Evolutionary conservation across 306 rosid species (phyloP).

Genomic region (Trichosanthes cucumerina): DNA sequence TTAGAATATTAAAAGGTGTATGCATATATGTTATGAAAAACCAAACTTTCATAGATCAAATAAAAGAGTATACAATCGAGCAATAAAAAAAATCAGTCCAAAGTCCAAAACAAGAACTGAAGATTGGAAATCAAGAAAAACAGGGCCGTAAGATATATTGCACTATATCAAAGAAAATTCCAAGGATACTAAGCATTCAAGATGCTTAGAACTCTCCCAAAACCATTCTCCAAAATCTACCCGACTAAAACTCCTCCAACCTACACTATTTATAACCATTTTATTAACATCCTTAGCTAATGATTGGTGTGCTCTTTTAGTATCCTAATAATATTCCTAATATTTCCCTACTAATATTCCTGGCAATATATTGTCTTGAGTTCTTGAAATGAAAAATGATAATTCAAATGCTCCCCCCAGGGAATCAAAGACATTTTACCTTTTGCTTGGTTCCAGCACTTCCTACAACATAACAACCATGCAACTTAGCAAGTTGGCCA

Average conservation of each 20-base stretch:
- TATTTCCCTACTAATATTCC: neutral
- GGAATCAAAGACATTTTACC: conserved; percentile 12
- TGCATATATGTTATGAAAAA: neutral
- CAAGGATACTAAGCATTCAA: neutral
- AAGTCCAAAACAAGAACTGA: neutral
- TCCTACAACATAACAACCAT: conserved; percentile 41
- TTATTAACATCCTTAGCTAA: neutral
- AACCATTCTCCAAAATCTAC: neutral
- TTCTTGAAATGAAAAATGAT: neutral
- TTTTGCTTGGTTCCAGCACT: conserved; percentile 34
- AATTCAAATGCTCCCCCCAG: neutral
- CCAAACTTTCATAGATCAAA: neutral
- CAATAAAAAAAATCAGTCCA: neutral
- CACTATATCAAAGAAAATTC: neutral
- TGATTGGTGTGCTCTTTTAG: neutral
- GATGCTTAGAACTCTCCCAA: neutral
- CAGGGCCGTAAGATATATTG: neutral
- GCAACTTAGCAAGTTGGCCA: conserved; percentile 42
- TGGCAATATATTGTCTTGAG: neutral
- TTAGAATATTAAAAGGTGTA: neutral
- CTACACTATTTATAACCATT: neutral
- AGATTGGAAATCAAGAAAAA: neutral
- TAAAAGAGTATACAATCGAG: neutral
- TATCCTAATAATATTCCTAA: neutral
- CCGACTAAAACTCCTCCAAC: neutral